phyloP scores from a whole-genome alignment of 106 monocot genomes.

The Dendrobium officinale region DNA sequence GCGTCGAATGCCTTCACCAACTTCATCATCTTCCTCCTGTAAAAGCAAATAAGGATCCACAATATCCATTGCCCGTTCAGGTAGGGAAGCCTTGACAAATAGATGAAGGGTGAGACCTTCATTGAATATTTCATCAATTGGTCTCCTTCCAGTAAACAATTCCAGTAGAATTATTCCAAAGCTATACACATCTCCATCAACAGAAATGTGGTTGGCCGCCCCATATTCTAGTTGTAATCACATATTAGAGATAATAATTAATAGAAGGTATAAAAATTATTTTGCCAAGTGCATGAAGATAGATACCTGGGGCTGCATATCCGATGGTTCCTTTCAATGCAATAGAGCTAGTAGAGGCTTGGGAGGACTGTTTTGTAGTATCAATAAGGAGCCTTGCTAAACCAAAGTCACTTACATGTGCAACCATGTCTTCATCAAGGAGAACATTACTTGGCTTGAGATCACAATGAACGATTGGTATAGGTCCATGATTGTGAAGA shows the following conservation, averaged over 20 bases:
- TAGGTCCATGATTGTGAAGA: conserved; percentile 25
- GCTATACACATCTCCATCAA: conserved; percentile 20
- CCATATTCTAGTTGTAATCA: conserved; percentile 13
- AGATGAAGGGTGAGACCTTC: not conserved
- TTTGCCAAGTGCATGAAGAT: too few relatives aligned
- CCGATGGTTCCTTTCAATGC: not conserved
- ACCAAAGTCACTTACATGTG: not conserved
- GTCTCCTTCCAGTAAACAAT: conserved; percentile 17
- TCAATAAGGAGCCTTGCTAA: not conserved
- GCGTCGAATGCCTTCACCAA: too few relatives aligned
- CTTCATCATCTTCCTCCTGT: not conserved
- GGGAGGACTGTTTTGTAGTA: not conserved
- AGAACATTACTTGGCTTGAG: conserved; percentile 18
- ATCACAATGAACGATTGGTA: conserved; percentile 44
- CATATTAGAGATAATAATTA: too few relatives aligned
- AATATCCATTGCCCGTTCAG: not conserved
- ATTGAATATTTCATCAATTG: conserved; percentile 13
- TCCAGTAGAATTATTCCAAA: conserved; percentile 19
- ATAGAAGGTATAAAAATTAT: too few relatives aligned
- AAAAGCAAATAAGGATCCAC: not conserved
- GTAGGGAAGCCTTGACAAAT: not conserved
- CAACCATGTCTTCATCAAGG: not conserved
- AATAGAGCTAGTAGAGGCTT: not conserved
- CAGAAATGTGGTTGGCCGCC: conserved; percentile 7
- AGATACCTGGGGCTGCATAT: not conserved